phyloP scores from a whole-genome alignment of 495 filamentous ascomycete species.

The Choiromyces venosus region DNA sequence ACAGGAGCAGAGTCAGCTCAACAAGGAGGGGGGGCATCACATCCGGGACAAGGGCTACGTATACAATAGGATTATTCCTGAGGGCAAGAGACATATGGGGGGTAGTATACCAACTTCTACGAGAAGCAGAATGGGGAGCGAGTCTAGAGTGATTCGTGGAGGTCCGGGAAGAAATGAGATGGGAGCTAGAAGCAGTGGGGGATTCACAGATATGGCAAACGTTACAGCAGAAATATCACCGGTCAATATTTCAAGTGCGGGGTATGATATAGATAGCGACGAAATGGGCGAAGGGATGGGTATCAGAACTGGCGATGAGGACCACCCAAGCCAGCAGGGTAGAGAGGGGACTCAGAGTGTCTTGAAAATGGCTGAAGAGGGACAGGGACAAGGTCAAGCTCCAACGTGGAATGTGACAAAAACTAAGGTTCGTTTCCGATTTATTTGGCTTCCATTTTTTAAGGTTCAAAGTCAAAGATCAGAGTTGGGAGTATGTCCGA shows the following conservation, averaged over 20 bases:
- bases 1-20: constrained; percentile 18
- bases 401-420: constrained; percentile 87
- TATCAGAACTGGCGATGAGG: constrained; percentile 29
- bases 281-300: constrained; percentile 29
- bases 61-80: constrained; percentile 30
- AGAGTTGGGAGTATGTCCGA: not conserved
- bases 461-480: not conserved
- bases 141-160: constrained; percentile 13
- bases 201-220: constrained; percentile 24
- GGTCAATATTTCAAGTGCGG: constrained; percentile 29
- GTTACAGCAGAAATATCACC: constrained; percentile 20
- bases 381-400: constrained; percentile 29
- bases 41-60: constrained; percentile 24
- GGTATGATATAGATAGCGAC: constrained; percentile 31
- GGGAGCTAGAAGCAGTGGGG: constrained; percentile 10
- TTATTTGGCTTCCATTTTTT: not conserved
- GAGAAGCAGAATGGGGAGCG: constrained; percentile 22
- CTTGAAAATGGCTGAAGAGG: constrained; percentile 33
- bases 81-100: constrained; percentile 19
- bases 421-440: constrained; percentile 58
- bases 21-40: constrained; percentile 10
- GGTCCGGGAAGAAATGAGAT: constrained; percentile 12
- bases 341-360: constrained; percentile 25
- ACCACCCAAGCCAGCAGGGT: constrained; percentile 12
- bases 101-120: constrained; percentile 23